phyloP scores from a whole-genome alignment of 2,329 filamentous ascomycete species.

The Ascochyta pisi region DNA sequence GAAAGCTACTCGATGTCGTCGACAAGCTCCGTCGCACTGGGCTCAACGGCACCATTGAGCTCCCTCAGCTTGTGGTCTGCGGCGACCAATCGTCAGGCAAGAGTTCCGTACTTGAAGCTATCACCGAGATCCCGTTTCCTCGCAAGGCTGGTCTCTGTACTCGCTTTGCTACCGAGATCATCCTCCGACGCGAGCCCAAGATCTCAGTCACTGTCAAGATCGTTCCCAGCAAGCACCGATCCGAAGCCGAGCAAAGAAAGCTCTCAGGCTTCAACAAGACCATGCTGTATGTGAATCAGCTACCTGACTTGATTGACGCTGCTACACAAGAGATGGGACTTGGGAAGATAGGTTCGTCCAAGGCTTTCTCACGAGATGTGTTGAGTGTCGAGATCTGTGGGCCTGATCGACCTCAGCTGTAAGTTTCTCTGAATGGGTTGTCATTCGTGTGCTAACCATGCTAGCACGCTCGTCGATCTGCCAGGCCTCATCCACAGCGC shows the following conservation, averaged over 20 bases:
- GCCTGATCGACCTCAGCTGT: constrained; percentile 35
- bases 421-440: not conserved
- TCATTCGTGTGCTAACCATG: not conserved
- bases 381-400: constrained; percentile 51
- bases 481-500: constrained; percentile 49
- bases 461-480: constrained; percentile 50
- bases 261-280: constrained; percentile 44
- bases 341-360: constrained; percentile 15
- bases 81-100: constrained; percentile 59
- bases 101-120: constrained; percentile 67
- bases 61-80: constrained; percentile 41
- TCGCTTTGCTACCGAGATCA: constrained; percentile 62
- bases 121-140: constrained; percentile 66
- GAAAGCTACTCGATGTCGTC: constrained; percentile 59
- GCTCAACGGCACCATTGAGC: constrained; percentile 30
- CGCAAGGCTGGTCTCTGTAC: constrained; percentile 62
- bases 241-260: constrained; percentile 34
- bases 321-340: constrained; percentile 60
- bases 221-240: constrained; percentile 19
- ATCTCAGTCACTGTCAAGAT: constrained; percentile 2
- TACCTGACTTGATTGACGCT: constrained; percentile 57
- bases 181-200: constrained; percentile 46
- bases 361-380: constrained; percentile 48
- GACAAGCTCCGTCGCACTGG: constrained; percentile 60
- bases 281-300: constrained; percentile 44